Evolutionary conservation across 2,329 filamentous ascomycete species (phyloP).

Genomic region (Pseudogymnoascus destructans): DNA sequence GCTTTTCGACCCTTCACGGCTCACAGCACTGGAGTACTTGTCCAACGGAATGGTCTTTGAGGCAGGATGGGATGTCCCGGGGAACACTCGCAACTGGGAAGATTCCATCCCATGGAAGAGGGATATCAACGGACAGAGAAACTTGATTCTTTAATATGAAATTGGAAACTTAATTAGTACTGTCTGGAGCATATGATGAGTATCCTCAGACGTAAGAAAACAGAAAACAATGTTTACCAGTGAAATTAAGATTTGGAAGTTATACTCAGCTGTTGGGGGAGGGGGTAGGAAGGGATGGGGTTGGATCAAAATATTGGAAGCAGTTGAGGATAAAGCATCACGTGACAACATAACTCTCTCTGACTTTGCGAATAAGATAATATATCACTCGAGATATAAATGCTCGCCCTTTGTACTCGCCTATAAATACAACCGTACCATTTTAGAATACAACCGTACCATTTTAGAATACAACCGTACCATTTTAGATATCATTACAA

Average conservation of each 20-base stretch:
- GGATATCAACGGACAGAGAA: background rate
- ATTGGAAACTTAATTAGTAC: background rate
- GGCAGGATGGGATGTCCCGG: conserved; percentile 10
- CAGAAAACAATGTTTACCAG: background rate
- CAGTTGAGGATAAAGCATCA: background rate
- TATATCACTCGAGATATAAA: background rate
- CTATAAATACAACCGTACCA: conserved; percentile 1
- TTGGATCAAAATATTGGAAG: background rate
- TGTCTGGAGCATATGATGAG: background rate
- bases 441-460: conserved; percentile 1
- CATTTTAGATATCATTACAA: conserved; percentile 2
- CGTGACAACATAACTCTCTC: background rate
- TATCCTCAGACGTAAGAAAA: background rate
- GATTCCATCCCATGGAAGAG: background rate
- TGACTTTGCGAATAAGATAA: background rate
- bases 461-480: conserved; percentile 4
- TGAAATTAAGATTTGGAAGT: background rate
- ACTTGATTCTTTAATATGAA: background rate
- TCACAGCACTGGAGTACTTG: conserved; percentile 24
- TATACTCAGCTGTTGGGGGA: background rate
- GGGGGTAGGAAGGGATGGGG: background rate
- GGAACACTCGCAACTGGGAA: background rate
- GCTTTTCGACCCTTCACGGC: conserved; percentile 14
- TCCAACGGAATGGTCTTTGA: conserved; percentile 19
- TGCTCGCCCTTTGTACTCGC: background rate